These are phyloP conservation scores for Cryptosporidium viatorum DNA, from an alignment of 169 alveolate species.

Conservation along the genomic window DNA sequence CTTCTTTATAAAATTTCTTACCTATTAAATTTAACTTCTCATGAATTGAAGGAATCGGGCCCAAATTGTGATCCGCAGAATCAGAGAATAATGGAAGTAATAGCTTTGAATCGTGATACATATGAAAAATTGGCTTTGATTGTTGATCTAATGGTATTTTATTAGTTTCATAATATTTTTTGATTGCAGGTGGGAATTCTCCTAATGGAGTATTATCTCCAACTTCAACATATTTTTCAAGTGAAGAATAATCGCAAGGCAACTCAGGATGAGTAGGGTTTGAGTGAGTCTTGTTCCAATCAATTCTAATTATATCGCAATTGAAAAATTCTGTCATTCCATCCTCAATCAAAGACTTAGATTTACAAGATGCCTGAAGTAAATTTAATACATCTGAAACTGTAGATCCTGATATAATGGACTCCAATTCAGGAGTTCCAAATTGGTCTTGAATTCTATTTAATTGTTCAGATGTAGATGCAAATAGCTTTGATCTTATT, in stretches of 20 bases:
- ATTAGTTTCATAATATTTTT: slow-evolving; percentile 40
- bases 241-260: slow-evolving; percentile 66
- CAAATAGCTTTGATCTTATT: slow-evolving; percentile 67
- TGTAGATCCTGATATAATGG: slow-evolving; percentile 61
- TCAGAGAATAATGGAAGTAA: slow-evolving; percentile 43
- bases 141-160: slow-evolving; percentile 53
- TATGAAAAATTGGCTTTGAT: slow-evolving; percentile 62
- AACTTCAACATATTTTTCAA: slow-evolving; percentile 59
- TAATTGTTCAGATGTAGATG: slow-evolving; percentile 55
- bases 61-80: slow-evolving; percentile 18
- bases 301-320: slow-evolving; percentile 70
- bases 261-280: slow-evolving; percentile 74
- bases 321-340: slow-evolving; percentile 75
- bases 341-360: slow-evolving; percentile 68
- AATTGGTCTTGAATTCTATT: slow-evolving; percentile 68
- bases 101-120: slow-evolving; percentile 47
- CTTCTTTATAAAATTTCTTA: slow-evolving; percentile 18
- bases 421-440: slow-evolving; percentile 65
- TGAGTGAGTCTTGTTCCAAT: slow-evolving; percentile 72
- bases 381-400: slow-evolving; percentile 52
- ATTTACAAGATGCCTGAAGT: slow-evolving; percentile 72
- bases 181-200: slow-evolving; percentile 68
- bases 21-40: slow-evolving; percentile 63
- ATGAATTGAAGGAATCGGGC: slow-evolving; percentile 67
- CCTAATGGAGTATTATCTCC: slow-evolving; percentile 74